Base-by-base conservation (phyloP, 208 protist genomes). In the Acanthamoeba castellanii region DNA sequence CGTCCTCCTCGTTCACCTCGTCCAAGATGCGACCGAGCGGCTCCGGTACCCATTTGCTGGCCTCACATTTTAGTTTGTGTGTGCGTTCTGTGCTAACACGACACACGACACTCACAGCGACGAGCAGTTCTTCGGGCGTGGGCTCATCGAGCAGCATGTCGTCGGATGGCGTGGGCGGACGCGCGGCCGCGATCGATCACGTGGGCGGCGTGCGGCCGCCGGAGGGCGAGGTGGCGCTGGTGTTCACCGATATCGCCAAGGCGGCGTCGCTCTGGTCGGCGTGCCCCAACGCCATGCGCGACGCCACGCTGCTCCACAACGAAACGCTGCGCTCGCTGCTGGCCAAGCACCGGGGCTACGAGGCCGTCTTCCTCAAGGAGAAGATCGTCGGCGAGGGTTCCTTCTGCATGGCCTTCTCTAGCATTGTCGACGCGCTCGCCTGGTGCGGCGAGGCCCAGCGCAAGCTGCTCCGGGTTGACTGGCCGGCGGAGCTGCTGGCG, bases 261-360 rank as follows among this genome's bases (percentile, higher is more conserved):
- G 91, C 91, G 8, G 45, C 47, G 0, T n/a, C 91, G 16, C 91
- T 94, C 25, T 94, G 91, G 91, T 68, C 92, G 74, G 16, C 32
- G 18, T 32, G 55, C 52, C 30, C 91, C 57, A 52, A n/a, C 52
- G 91, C 91, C 70, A 94, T 94, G 91, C 32, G 50, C 30, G 91
- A 94, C 25, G 91, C 91, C 45, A 94, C 91, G 18, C 91, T 94
- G 8, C 42, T 66, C 25, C 91, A 94, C 91, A 94, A 94, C 47
- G 64, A 76, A 0, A 30, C 37, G 1, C 47, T 92, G 22, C 57
- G 87, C 34, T 76, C 87, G 27, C 61, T 64, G 47, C 81, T 92
- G 25, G 50, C 50, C 52, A 64, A n/a, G 30, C 34, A 47, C 52
- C 30, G 34, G 3, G 81, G 81, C 81, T 88, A 88, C 81, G 81